Conservation (phyloP, 116 monocot genomes). For the Papilionanthe hybrid region DNA sequence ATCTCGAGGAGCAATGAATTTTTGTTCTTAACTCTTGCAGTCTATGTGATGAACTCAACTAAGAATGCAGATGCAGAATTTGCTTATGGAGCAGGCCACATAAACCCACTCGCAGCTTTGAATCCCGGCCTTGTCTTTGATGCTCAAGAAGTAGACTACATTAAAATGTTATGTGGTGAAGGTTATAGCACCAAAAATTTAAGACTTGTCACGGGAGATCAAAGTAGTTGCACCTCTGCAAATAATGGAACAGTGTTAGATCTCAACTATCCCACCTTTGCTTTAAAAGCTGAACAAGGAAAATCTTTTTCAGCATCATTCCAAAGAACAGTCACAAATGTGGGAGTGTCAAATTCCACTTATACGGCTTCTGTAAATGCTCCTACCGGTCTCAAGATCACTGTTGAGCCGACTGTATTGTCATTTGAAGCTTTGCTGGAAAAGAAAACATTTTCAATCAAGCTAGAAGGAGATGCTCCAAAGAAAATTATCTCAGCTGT, state of each 20-base stretch:
- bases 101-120: slow-evolving; percentile 10
- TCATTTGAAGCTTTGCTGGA: slow-evolving; percentile 10
- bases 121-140: slow-evolving; percentile 21
- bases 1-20: too few species aligned
- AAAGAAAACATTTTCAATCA: slow-evolving; percentile 5
- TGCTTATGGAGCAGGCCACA: slow-evolving; percentile 15
- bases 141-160: slow-evolving; percentile 10
- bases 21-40: slow-evolving; percentile 4
- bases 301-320: not conserved
- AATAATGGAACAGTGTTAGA: not conserved
- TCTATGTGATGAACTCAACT: slow-evolving; percentile 5
- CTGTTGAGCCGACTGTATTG: slow-evolving; percentile 6
- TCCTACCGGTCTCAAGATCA: not conserved
- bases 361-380: not conserved
- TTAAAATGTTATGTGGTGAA: slow-evolving; percentile 16
- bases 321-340: slow-evolving; percentile 27
- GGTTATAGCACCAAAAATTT: slow-evolving; percentile 11
- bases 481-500: slow-evolving; percentile 3
- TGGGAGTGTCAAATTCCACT: slow-evolving; percentile 13
- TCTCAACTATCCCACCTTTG: slow-evolving; percentile 28
- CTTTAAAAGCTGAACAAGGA: not conserved
- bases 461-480: not conserved
- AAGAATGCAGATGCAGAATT: slow-evolving; percentile 14
- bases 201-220: slow-evolving; percentile 13
- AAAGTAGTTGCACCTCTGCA: not conserved